Evolutionary conservation across 2,329 filamentous ascomycete species (phyloP), one percentile per base, ranked within the genome.

Genomic region (Pseudogymnoascus sp.): DNA sequence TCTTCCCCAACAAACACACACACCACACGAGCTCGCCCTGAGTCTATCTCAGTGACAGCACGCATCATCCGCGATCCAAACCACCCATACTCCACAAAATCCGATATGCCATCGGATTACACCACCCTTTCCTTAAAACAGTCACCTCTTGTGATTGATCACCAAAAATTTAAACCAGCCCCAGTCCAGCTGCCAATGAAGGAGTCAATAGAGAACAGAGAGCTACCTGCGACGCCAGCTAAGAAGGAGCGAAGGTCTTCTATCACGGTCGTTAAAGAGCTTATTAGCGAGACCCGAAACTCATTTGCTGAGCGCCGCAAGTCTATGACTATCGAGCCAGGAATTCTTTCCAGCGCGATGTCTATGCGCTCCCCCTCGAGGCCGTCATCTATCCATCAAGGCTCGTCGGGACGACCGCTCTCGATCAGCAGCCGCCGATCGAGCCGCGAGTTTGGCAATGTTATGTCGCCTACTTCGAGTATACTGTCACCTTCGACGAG

Each of bases 1-100:
- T 63, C 66, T 37, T 64, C 53, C 37, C 62, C 66, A 4, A 33
- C 64, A 16, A 71, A 62, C 25, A 65, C 65, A 40, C 67, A 73
- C 5, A 73, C 77, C 5, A 73, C 77, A n/a, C 75, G 77, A 14
- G 79, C 80, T 5, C 78, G 78, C 1, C 82, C 87, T 4, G 90
- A 92, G 70, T 92, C 91, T 0, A 85, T 96, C n/a, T 92, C 92
- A 53, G 92, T 96, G 10, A 94, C 89, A 16, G 90, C 92, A 59
- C 85, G 88, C 61, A 96, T 96, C 66, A 79, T 96, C 38, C 85
- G 91, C 59, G 88, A 89, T 67, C 78, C 82, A 10, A 73, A 72
- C 18, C 77, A 82, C 35, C 73, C 73, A 18, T 75, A 76, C 44
- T 73, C 75, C 4, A 76, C 73, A 64, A 72, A 73, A 18, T 70